phyloP scores from a whole-genome alignment of 2,329 filamentous ascomycete genomes.

The Aspergillus pseudonomiae region DNA sequence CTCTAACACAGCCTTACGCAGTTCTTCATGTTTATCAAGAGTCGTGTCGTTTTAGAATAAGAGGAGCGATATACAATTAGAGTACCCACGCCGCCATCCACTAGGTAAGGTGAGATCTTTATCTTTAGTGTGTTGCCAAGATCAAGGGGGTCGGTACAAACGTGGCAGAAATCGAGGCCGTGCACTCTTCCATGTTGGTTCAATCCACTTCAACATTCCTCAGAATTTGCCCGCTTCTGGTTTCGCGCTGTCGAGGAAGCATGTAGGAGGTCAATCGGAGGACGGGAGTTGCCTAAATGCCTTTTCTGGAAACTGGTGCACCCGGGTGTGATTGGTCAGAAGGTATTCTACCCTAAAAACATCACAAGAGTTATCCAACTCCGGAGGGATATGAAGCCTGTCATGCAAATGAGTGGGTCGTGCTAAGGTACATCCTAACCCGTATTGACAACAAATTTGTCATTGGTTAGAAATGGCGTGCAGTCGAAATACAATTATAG shows the following conservation, averaged over 20 bases:
- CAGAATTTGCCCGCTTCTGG: not conserved
- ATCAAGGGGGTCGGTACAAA: slow-evolving; percentile 26
- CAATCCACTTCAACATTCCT: slow-evolving; percentile 1
- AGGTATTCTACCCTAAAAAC: not conserved
- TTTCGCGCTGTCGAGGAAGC: slow-evolving; percentile 9
- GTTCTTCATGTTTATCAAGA: not conserved
- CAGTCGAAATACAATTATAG: not conserved
- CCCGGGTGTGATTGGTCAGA: slow-evolving; percentile 1
- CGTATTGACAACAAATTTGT: not conserved
- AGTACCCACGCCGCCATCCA: slow-evolving; percentile 11
- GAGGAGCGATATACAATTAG: not conserved
- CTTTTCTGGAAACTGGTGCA: slow-evolving; percentile 9
- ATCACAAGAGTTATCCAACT: not conserved
- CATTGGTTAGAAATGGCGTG: not conserved
- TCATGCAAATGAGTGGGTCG: not conserved
- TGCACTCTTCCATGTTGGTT: slow-evolving; percentile 13
- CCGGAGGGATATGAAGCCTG: not conserved
- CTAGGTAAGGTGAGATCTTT: slow-evolving; percentile 29
- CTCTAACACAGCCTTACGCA: not conserved
- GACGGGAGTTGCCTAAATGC: not conserved
- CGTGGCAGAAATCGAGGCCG: slow-evolving; percentile 27
- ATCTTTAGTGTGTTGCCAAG: slow-evolving; percentile 31
- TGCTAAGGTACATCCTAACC: not conserved
- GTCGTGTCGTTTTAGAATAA: no score
- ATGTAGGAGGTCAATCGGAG: slow-evolving; percentile 18